phyloP scores from a whole-genome alignment of 2,329 filamentous ascomycete species.

The Phialemonium atrogriseum region DNA sequence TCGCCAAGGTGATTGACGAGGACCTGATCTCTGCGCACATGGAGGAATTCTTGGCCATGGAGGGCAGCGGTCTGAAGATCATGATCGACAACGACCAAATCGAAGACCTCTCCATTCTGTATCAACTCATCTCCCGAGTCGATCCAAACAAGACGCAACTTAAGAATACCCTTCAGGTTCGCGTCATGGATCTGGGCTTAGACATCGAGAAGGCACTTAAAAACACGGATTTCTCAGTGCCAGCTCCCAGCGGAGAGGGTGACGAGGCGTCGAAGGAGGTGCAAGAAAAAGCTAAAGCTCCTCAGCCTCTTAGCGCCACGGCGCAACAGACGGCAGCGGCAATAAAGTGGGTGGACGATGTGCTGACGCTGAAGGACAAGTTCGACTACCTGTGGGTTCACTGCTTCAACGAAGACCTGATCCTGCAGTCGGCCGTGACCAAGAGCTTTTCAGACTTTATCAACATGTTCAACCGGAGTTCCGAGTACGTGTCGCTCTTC shows the following conservation, averaged over 20 bases:
- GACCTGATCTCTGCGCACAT: constrained; percentile 74
- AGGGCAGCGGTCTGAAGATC: constrained; percentile 71
- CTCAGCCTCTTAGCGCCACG: constrained; percentile 41
- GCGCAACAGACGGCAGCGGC: constrained; percentile 81
- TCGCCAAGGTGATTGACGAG: constrained; percentile 68
- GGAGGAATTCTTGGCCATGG: constrained; percentile 72
- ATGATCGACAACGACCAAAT: constrained; percentile 89
- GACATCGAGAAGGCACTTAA: constrained; percentile 68
- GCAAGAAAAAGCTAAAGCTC: constrained; percentile 34
- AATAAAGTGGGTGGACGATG: constrained; percentile 91
- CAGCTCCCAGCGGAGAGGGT: constrained; percentile 29
- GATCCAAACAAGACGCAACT: constrained; percentile 66
- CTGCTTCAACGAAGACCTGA: constrained; percentile 68
- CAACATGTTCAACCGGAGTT: constrained; percentile 76
- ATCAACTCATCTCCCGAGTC: constrained; percentile 68
- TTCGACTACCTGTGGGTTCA: constrained; percentile 71
- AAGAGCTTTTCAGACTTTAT: constrained; percentile 90
- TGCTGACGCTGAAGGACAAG: constrained; percentile 76
- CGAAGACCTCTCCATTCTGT: constrained; percentile 73
- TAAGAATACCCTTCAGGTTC: constrained; percentile 60
- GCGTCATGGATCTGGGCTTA: constrained; percentile 70
- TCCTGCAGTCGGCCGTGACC: constrained; percentile 73
- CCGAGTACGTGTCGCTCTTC: constrained; percentile 91
- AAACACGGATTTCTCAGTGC: constrained; percentile 43
- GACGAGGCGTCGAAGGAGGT: constrained; percentile 38